Evolutionary conservation across 2,329 filamentous ascomycete genomes (phyloP), one percentile per base, ranked within the genome.

Genomic region (Trichoderma breve): DNA sequence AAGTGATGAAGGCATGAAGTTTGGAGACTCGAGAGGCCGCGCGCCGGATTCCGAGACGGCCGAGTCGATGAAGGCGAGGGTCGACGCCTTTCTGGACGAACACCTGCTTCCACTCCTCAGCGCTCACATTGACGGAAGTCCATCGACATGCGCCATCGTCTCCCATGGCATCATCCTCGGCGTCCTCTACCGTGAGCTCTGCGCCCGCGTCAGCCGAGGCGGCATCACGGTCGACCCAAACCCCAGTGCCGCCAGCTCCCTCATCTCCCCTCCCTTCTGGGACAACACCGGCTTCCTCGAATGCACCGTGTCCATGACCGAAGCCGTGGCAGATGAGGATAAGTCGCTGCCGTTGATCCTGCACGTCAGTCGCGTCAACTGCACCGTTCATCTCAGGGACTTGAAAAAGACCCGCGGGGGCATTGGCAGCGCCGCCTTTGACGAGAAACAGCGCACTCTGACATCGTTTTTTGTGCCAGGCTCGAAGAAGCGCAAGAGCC

Each of bases 121-220:
- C 9, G 36, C 36, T 0, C 71, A 73, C 36, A 69, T 73, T 11
- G 62, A 72, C 0, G 71, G 66, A 6, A 30, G 64, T 11, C 68
- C 72, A 1, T 74, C 61, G 65, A 74, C 72, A 30, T 83, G 94
- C 14, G 90, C 89, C 1, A 82, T 97, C 15, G 92, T 97, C 4
- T 92, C 94, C 2, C 95, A 98, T 77, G 94, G 95, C 18, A 91
- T 97, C 73, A 89, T 97, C 53, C 86, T 97, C 3, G 89, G 89
- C 2, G 86, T 89, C 36, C 81, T 97, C 0, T 91, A 92, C 86
- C 86, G 86, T 70, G 84, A 86, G 14, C 79, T 97, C 15, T 82
- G 91, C 8, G 81, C 83, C 14, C 85, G 88, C 3, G 86, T 93
- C 2, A 68, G 76, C 1, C 71, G 71, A 4, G 71, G 73, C 26